Evolutionary conservation across 169 alveolate species (phyloP), one percentile per base, ranked within the genome.

Genomic region (Plasmodium chabaudi): DNA sequence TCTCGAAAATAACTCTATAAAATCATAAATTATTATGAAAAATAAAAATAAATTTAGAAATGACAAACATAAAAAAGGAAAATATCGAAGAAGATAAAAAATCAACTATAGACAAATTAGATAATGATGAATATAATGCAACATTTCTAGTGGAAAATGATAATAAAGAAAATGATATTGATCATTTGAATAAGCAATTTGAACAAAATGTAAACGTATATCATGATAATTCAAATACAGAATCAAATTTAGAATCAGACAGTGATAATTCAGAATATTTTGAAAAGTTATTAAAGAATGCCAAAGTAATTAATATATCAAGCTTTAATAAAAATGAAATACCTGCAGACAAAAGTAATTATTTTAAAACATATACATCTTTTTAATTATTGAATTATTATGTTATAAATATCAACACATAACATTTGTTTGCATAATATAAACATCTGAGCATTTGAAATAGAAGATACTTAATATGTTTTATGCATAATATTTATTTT

Each of bases 241-340:
- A 77, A 63, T 77, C 89, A 64, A 77, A 69, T 65, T 57, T 77
- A 68, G 89, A 68, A 79, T 79, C 89, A n/a, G 89, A 65, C 12
- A 79, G 89, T 79, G 89, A 79, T 53, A 67, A 79, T 61, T 79
- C 89, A 61, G 89, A 79, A 79, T 67, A 67, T 51, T 79, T 79
- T 79, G 89, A 79, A 79, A 79, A 79, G 34, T 79, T 79, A 61
- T 71, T 79, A 44, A 79, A 79, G 68, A 79, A 79, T 67, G 89
- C 74, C 68, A 79, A 79, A 79, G 89, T 79, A 67, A 70, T 79
- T 64, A 55, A 79, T 55, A 55, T 79, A 23, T 79, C 79, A 57
- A 79, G 72, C 23, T 79, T 67, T 71, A 44, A 79, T 79, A 64
- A 79, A 57, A 67, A 79, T 79, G 72, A 79, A 79, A 42, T n/a